These are phyloP conservation scores for Microdochium paspali DNA, from an alignment of 2,329 filamentous ascomycete species.

Conservation along the genomic window DNA sequence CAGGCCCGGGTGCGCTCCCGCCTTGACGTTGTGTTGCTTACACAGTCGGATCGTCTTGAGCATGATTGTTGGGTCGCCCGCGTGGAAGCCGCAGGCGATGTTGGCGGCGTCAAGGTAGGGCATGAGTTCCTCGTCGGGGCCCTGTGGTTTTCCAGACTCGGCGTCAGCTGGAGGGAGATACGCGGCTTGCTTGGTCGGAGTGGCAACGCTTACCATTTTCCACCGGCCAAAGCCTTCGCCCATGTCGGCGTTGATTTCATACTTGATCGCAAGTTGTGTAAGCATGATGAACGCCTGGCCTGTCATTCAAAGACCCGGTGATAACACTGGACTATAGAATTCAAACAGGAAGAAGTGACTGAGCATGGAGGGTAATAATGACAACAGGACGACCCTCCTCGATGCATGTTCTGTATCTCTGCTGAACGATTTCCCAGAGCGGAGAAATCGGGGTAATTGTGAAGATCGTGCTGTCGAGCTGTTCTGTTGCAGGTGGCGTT, in stretches of 20 bases:
- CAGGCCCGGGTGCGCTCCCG: slow-evolving; percentile 55
- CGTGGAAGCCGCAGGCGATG: slow-evolving; percentile 51
- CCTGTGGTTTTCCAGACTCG: slow-evolving; percentile 17
- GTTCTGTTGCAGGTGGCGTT: too few species aligned
- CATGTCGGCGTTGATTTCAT: slow-evolving; percentile 39
- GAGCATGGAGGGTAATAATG: too few species aligned
- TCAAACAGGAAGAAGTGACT: too few species aligned
- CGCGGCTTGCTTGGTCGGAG: not conserved
- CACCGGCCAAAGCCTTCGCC: slow-evolving; percentile 40
- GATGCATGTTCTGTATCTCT: too few species aligned
- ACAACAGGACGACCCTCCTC: too few species aligned
- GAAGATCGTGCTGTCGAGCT: too few species aligned
- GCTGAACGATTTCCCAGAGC: too few species aligned
- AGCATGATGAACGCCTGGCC: too few species aligned
- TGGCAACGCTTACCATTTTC: slow-evolving; percentile 20
- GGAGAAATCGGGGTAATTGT: too few species aligned
- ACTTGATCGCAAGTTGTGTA: not conserved
- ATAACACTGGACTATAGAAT: too few species aligned
- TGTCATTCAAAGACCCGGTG: too few species aligned
- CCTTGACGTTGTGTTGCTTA: slow-evolving; percentile 44
- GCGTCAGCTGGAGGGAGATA: not conserved
- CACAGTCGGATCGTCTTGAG: slow-evolving; percentile 46
- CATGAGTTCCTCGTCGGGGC: slow-evolving; percentile 51
- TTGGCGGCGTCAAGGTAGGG: slow-evolving; percentile 53
- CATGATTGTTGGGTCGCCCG: slow-evolving; percentile 57